Evolutionary conservation across 169 alveolate genomes (phyloP).

Genomic region (Eimeria nieschulzi): DNA sequence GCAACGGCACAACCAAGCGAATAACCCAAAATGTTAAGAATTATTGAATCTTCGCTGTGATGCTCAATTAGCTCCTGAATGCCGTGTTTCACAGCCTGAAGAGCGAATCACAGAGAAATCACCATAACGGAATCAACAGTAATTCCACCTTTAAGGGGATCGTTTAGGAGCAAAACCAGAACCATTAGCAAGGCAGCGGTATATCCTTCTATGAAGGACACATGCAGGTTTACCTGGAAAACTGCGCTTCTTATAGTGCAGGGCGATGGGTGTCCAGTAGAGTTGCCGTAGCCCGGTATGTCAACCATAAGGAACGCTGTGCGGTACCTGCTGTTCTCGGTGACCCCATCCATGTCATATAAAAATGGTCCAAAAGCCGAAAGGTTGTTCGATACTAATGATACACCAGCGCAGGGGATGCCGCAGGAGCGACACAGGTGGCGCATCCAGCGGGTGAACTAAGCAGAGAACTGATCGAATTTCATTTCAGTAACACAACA

Average conservation of each 20-base stretch:
- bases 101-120: no score
- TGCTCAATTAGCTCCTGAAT: conserved; percentile 57
- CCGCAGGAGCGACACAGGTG: no score
- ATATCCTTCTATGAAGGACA: no score
- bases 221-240: conserved; percentile 29
- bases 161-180: no score
- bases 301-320: conserved; percentile 66
- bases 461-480: no score
- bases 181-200: not conserved
- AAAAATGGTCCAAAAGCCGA: conserved; percentile 67
- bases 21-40: conserved; percentile 58
- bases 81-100: conserved; percentile 67
- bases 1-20: conserved; percentile 74
- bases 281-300: conserved; percentile 73
- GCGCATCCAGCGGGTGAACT: no score
- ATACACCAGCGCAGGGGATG: not conserved
- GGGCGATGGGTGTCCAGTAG: conserved; percentile 71
- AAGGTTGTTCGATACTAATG: not conserved
- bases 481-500: not conserved
- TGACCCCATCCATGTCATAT: conserved; percentile 48
- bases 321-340: conserved; percentile 15
- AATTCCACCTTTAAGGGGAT: no score
- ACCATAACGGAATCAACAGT: no score
- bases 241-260: conserved; percentile 51
- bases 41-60: conserved; percentile 27